Evolutionary conservation across 441 rosid genomes (phyloP).

Genomic region (Mallotus japonicus): DNA sequence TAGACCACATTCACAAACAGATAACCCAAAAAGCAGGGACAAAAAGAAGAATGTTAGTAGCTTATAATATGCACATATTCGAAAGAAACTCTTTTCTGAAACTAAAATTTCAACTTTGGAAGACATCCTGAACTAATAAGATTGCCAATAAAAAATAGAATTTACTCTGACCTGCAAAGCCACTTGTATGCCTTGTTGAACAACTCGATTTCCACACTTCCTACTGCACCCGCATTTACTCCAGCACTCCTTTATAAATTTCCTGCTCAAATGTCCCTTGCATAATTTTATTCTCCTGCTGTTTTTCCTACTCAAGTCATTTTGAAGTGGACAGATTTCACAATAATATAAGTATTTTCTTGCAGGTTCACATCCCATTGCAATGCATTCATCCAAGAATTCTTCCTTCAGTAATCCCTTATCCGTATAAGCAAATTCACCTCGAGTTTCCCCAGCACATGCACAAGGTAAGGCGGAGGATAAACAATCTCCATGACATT

Average conservation of each 20-base stretch:
- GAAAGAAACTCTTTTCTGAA: no score
- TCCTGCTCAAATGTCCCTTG: constrained; percentile 38
- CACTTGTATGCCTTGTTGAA: constrained; percentile 37
- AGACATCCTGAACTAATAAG: background rate
- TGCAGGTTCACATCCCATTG: constrained; percentile 19
- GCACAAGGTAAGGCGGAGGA: constrained; percentile 31
- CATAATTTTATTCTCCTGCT: constrained; percentile 27
- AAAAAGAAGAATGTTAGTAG: background rate
- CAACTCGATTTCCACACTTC: constrained; percentile 36
- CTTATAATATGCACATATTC: background rate
- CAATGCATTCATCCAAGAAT: constrained; percentile 36
- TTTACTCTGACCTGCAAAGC: constrained; percentile 34
- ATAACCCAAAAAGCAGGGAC: background rate
- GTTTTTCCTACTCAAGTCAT: constrained; percentile 9
- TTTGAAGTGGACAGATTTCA: constrained; percentile 32
- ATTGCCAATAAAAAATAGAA: background rate
- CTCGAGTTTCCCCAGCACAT: constrained; percentile 40
- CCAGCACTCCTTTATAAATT: constrained; percentile 50
- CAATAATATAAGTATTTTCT: constrained; percentile 35
- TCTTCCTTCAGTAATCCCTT: constrained; percentile 32
- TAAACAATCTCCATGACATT: constrained; percentile 35
- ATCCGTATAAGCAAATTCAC: constrained; percentile 39
- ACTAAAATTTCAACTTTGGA: no score
- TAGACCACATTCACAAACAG: constrained; percentile 1
- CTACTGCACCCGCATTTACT: constrained; percentile 34